Evolutionary conservation across 352 stramenopile species (phyloP).

Genomic region (Peronosclerospora sorghi): DNA sequence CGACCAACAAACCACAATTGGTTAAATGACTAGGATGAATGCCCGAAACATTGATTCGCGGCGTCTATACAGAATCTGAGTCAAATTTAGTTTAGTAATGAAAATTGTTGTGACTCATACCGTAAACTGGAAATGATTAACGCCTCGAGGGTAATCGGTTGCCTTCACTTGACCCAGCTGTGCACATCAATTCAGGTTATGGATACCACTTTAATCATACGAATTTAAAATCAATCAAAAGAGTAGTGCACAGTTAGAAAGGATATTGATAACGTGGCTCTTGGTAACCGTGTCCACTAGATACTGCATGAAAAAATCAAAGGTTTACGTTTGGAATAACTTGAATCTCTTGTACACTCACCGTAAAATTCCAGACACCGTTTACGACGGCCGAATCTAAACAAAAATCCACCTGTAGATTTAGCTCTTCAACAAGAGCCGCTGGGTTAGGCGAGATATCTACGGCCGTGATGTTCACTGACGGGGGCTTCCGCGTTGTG

Average conservation of each 20-base stretch:
- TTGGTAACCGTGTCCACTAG: conserved; percentile 77
- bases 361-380: conserved; percentile 72
- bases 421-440: conserved; percentile 57
- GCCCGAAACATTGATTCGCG: conserved; percentile 53
- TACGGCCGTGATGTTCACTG: conserved; percentile 59
- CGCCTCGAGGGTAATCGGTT: conserved; percentile 44
- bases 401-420: conserved; percentile 73
- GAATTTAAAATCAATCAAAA: background rate
- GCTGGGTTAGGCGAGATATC: conserved; percentile 80
- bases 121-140: conserved; percentile 83
- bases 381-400: conserved; percentile 48
- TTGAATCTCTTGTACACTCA: conserved; percentile 10
- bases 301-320: conserved; percentile 31
- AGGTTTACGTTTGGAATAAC: background rate
- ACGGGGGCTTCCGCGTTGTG: conserved; percentile 33
- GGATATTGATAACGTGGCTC: conserved; percentile 84
- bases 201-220: conserved; percentile 19
- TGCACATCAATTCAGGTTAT: conserved; percentile 15
- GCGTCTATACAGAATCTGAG: conserved; percentile 18
- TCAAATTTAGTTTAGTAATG: background rate
- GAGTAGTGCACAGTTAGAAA: conserved; percentile 11
- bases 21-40: conserved; percentile 78
- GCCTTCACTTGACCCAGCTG: conserved; percentile 63
- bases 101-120: conserved; percentile 25
- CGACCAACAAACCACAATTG: conserved; percentile 82